Evolutionary conservation across 2,329 filamentous ascomycete genomes (phyloP), one percentile per base, ranked within the genome.

Genomic region (Aspergillus versicolor): DNA sequence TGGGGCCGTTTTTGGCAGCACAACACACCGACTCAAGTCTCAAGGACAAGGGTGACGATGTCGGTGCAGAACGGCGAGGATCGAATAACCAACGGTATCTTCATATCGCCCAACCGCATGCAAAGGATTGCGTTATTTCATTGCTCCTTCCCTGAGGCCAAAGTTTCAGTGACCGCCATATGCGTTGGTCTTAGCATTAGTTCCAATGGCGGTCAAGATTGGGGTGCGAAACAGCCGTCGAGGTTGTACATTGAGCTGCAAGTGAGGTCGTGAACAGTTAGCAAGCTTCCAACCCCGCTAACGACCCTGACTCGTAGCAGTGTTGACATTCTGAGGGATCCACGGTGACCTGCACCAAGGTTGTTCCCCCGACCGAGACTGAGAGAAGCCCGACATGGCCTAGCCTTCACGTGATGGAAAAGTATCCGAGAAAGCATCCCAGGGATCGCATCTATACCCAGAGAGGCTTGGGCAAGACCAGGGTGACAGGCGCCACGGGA

Each of bases 381-480:
- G 27, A 9, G 8, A 30, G 9, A 30, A 30, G 9, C 52, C 45
- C 24, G 11, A 50, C 42, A 21, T 1, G 50, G 38, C 24, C 22
- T 48, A 48, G 19, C 15, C 19, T 12, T 55, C 62, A 63, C 60
- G 58, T 63, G 61, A 63, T 46, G 24, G 37, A 55, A 56, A 46
- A 24, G 45, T 38, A 58, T 32, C 57, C 56, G 27, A 4, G 27
- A 55, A 57, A 55, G 59, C 57, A 47, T 40, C 19, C 43, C 34
- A 37, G 15, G 21, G 38, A 44, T 42, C 47, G 34, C 19, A 22
- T 43, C 56, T 55, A 49, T 38, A 44, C 15, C 27, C 5, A 22
- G 45, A 52, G 47, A 30, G 8, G 32, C 22, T 43, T 43, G 42
- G 37, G 24, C 22, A 8, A 19, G 45, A 40, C 32, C 32, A 40